Percentiles rank a stretch among this genome's conserved stretches.
phyloP scores from a whole-genome alignment of 305 asterid species.

The Nicotiana rustica region DNA sequence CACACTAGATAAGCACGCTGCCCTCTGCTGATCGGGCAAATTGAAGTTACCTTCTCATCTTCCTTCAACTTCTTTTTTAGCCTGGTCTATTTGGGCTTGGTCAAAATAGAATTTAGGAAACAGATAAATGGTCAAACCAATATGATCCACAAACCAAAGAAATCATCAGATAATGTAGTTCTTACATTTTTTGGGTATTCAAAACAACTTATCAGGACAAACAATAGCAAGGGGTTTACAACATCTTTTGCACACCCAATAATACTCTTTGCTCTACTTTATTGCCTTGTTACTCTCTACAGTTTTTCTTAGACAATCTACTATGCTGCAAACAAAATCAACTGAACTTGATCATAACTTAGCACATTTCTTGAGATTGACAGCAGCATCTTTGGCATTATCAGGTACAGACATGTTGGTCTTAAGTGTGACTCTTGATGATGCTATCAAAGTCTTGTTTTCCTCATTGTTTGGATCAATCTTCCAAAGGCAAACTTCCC shows the following conservation, averaged over 20 bases:
- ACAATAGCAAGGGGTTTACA: slow-evolving; percentile 4
- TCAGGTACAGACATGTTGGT: slow-evolving; percentile 41
- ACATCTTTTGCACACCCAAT: background rate
- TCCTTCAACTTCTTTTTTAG: background rate
- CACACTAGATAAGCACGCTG: background rate
- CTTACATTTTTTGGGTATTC: background rate
- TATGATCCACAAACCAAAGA: background rate
- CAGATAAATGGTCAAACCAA: background rate
- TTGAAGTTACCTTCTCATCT: background rate
- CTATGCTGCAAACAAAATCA: background rate
- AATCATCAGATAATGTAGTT: background rate
- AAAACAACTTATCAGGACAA: background rate
- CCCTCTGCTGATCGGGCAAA: background rate
- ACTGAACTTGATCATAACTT: slow-evolving; percentile 40
- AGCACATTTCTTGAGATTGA: slow-evolving; percentile 40
- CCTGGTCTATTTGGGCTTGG: background rate
- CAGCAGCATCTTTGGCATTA: slow-evolving; percentile 38
- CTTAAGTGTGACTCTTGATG: slow-evolving; percentile 49
- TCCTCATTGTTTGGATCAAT: slow-evolving; percentile 33
- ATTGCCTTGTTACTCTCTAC: slow-evolving; percentile 17
- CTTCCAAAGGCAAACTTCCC: slow-evolving; percentile 51
- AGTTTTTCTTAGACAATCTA: background rate
- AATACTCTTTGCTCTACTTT: background rate
- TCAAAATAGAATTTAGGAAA: background rate
- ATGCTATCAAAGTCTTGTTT: slow-evolving; percentile 45